Evolutionary conservation across 257 asterid species (phyloP), one percentile per base, ranked within the genome.

Genomic region (Solanum phureja): DNA sequence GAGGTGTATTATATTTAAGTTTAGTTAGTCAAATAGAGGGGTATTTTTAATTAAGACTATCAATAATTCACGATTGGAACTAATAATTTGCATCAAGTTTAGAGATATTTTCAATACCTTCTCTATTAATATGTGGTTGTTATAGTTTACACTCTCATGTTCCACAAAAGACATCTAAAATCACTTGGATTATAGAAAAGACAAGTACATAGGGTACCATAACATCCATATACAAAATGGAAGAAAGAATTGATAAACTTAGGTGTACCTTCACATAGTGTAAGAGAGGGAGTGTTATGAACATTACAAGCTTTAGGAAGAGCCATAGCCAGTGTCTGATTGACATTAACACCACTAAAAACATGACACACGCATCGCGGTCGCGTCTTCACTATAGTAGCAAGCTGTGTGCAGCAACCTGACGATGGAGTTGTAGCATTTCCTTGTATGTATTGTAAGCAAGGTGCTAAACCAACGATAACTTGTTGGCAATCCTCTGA

Each of bases 391-490:
- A 93, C 94, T 0, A 92, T 90, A 9, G 66, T 79, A 8, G 88
- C 89, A 6, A 94, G 95, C 88, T 92, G 94, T 7, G 92, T 86
- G 90, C 98, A 94, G 73, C 96, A 94, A 4, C 93, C 74, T 7
- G 90, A 35, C 2, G 98, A 85, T 11, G 95, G 98, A 9, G 91
- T 77, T 7, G 95, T 87, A 16, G 93, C 29, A 73, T 91, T 93
- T 10, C 96, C 95, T 2, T 90, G 83, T 0, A 93, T 94, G 82
- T 90, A 94, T 89, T 87, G 90, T 12, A 93, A 91, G 71, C 95
- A 93, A 0, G 96, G 94, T 23, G 93, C 84, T 84, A 94, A 75
- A 82, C 93, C 89, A 88, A 93, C 49, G 21, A 93, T 74, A 0
- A 91, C 89, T 16, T 11, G 83, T 2, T 89, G 74, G 89, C 96